Percentiles rank a stretch among this genome's conserved stretches.
Evolutionary conservation across 352 stramenopile genomes (phyloP).

Genomic region (Elongisporangium prolatum): DNA sequence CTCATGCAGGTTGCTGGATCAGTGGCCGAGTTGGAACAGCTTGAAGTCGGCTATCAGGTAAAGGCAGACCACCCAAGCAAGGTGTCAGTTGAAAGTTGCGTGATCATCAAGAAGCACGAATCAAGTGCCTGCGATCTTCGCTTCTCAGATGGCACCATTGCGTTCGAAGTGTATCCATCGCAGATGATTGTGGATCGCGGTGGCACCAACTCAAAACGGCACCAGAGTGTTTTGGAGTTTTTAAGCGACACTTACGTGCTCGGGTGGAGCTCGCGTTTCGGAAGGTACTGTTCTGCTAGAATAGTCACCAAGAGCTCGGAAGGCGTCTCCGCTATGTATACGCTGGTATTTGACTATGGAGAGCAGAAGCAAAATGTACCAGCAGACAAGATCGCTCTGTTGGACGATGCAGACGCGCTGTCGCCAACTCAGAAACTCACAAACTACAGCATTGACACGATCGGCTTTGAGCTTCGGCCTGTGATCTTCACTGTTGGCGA

Average conservation of each 20-base stretch:
- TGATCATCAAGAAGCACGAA: slow-evolving; percentile 61
- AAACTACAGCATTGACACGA: slow-evolving; percentile 74
- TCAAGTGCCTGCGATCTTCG: slow-evolving; percentile 62
- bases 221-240: neutral
- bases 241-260: slow-evolving; percentile 35
- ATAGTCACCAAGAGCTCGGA: slow-evolving; percentile 22
- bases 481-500: slow-evolving; percentile 52
- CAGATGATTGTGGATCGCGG: slow-evolving; percentile 65
- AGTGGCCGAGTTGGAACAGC: slow-evolving; percentile 11
- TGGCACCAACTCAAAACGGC: neutral
- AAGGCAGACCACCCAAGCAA: slow-evolving; percentile 66
- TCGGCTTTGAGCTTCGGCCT: slow-evolving; percentile 63
- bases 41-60: slow-evolving; percentile 71
- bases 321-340: slow-evolving; percentile 30
- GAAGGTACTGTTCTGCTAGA: slow-evolving; percentile 59
- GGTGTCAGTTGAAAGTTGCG: slow-evolving; percentile 52
- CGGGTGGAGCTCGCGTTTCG: slow-evolving; percentile 71
- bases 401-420: slow-evolving; percentile 52
- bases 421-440: slow-evolving; percentile 58
- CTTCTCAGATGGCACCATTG: slow-evolving; percentile 74
- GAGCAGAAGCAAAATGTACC: slow-evolving; percentile 49
- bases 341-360: slow-evolving; percentile 68
- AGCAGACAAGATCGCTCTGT: slow-evolving; percentile 38
- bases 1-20: slow-evolving; percentile 46
- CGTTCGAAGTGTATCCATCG: slow-evolving; percentile 70